Percentiles rank a stretch among this genome's conserved stretches.
Conservation (phyloP, 2,329 filamentous ascomycete genomes). For the Sphaerulina musiva region DNA sequence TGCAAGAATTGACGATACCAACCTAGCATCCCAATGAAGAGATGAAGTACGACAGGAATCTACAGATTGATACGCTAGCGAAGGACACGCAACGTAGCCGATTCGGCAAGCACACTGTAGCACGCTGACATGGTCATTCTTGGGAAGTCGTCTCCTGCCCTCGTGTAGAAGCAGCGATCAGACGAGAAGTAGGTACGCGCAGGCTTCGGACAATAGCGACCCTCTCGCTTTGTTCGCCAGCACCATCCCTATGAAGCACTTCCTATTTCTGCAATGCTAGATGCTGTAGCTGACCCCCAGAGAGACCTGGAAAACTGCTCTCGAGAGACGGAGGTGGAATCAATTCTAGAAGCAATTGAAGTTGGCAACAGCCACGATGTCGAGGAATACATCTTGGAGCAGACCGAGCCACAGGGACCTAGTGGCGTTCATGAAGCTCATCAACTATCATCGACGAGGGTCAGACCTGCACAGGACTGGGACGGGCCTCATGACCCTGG, state of each 20-base stretch:
- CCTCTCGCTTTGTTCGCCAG: not conserved
- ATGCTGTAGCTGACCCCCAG: too few relatives aligned
- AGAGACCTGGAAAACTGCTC: not conserved
- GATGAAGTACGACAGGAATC: too few relatives aligned
- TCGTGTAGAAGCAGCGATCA: too few relatives aligned
- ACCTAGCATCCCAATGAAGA: too few relatives aligned
- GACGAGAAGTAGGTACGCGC: not conserved
- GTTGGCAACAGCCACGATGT: slow-evolving; percentile 14
- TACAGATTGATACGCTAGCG: too few relatives aligned
- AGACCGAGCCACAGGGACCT: slow-evolving; percentile 24
- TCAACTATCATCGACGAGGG: slow-evolving; percentile 3
- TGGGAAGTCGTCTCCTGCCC: not conserved
- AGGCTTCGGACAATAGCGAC: not conserved
- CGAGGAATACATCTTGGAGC: not conserved
- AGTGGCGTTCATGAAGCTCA: not conserved
- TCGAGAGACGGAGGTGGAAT: slow-evolving; percentile 7
- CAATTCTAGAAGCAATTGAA: slow-evolving; percentile 15
- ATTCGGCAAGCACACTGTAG: not conserved
- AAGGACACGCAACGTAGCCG: too few relatives aligned
- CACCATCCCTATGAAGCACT: not conserved
- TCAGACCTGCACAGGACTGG: slow-evolving; percentile 24
- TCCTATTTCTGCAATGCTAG: not conserved
- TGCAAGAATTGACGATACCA: too few relatives aligned
- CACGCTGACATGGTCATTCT: too few relatives aligned
- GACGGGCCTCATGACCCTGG: slow-evolving; percentile 24